Conservation (phyloP, 2,329 filamentous ascomycete genomes). For the Phyllosticta capitalensis region DNA sequence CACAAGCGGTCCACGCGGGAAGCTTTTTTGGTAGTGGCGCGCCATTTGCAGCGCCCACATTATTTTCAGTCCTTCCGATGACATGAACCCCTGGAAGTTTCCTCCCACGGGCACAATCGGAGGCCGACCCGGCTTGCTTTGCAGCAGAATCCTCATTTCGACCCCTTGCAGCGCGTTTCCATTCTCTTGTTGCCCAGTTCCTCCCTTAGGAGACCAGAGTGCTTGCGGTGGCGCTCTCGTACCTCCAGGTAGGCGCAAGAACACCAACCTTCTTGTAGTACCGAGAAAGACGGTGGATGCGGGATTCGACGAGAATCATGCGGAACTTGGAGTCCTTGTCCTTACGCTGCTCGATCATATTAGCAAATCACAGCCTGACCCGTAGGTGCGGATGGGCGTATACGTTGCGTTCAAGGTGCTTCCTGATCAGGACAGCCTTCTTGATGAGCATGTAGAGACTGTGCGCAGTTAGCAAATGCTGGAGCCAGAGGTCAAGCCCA, state of each 20-base stretch:
- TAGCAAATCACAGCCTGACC: background rate
- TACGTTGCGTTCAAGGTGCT: constrained; percentile 96
- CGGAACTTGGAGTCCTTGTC: constrained; percentile 99
- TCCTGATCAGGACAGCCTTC: constrained; percentile 93
- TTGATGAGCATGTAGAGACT: background rate
- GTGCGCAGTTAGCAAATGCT: background rate
- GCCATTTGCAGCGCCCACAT: no score
- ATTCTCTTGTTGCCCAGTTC: background rate
- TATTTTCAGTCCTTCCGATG: no score
- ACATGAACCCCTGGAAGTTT: no score
- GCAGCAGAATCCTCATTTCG: background rate
- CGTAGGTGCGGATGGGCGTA: background rate
- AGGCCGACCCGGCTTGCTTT: background rate
- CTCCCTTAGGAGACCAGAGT: constrained; percentile 79
- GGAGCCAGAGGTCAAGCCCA: constrained; percentile 52
- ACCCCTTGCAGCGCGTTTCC: background rate
- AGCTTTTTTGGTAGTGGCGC: no score
- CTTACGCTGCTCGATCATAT: constrained; percentile 57
- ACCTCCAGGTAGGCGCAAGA: constrained; percentile 90
- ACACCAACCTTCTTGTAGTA: constrained; percentile 97
- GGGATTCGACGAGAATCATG: constrained; percentile 99
- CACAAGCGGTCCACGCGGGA: no score
- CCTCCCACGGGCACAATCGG: background rate
- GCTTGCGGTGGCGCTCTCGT: constrained; percentile 94
- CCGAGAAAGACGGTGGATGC: constrained; percentile 97